phyloP scores from a whole-genome alignment of 208 protist species.

The Trypanosoma congolense region DNA sequence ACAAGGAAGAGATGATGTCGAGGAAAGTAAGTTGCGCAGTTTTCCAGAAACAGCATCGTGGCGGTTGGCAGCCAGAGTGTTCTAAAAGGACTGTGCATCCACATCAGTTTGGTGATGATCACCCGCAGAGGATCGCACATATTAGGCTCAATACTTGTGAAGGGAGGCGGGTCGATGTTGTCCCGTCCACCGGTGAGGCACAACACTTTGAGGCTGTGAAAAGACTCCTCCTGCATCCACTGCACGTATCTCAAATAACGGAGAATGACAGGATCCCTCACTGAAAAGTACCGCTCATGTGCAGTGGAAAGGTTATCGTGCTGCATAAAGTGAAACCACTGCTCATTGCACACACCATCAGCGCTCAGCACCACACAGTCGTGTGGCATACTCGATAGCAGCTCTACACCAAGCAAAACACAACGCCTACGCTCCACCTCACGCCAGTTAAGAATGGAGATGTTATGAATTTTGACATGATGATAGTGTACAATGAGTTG shows the following conservation, averaged over 20 bases:
- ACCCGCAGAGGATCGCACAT: constrained; percentile 42
- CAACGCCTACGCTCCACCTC: constrained; percentile 68
- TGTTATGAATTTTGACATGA: constrained; percentile 68
- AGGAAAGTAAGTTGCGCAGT: constrained; percentile 69
- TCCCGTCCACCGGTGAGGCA: constrained; percentile 74
- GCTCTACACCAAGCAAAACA: constrained; percentile 72
- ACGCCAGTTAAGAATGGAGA: constrained; percentile 79
- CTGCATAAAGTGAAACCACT: constrained; percentile 80
- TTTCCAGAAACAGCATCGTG: constrained; percentile 78
- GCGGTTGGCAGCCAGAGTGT: constrained; percentile 73
- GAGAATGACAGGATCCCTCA: constrained; percentile 70
- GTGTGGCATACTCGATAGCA: constrained; percentile 80
- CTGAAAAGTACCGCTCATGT: constrained; percentile 57
- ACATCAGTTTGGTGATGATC: constrained; percentile 60
- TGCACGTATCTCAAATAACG: constrained; percentile 82
- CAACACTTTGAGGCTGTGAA: constrained; percentile 78
- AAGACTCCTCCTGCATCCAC: constrained; percentile 87
- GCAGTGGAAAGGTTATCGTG: constrained; percentile 72
- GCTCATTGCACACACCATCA: constrained; percentile 73
- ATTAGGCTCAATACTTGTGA: constrained; percentile 51
- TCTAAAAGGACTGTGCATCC: constrained; percentile 69
- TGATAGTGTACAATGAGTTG: constrained; percentile 77
- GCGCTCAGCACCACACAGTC: constrained; percentile 74
- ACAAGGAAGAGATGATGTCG: constrained; percentile 75
- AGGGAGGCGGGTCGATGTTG: constrained; percentile 58